A percentile compares a stretch with the other conserved stretches of the same genome.
Conservation (phyloP, 2,329 filamentous ascomycete species). For the Calonectria crousiana region DNA sequence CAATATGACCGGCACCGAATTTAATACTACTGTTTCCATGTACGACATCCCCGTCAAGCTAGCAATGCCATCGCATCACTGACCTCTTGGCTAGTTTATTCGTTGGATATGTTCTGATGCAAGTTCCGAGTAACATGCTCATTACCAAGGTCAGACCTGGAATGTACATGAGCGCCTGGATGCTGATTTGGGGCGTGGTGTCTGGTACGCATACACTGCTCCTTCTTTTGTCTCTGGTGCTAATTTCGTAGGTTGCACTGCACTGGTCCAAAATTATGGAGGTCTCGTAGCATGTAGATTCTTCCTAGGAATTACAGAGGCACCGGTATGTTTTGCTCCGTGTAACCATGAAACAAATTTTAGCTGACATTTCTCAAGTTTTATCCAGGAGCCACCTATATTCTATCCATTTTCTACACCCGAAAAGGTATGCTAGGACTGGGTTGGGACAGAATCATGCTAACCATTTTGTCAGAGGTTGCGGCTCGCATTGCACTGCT, state of each 20-base stretch:
- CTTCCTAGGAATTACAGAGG: constrained; percentile 55
- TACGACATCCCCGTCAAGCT: constrained; percentile 26
- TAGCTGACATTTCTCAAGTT: constrained; percentile 41
- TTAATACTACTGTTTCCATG: constrained; percentile 60
- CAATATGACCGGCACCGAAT: constrained; percentile 66
- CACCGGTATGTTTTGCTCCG: constrained; percentile 40
- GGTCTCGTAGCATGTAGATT: constrained; percentile 53
- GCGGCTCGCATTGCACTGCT: constrained; percentile 70
- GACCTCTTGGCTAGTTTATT: constrained; percentile 42
- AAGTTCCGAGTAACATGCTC: constrained; percentile 56
- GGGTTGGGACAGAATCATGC: accelerated
- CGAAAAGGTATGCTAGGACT: constrained; percentile 40
- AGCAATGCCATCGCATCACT: background rate
- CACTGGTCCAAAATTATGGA: constrained; percentile 49
- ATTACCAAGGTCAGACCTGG: constrained; percentile 56
- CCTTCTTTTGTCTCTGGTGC: background rate
- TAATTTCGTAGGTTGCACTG: constrained; percentile 46
- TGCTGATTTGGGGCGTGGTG: constrained; percentile 56
- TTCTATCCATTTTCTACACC: constrained; percentile 50
- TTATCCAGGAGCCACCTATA: constrained; percentile 54
- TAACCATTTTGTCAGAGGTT: constrained; percentile 65
- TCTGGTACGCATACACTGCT: constrained; percentile 40
- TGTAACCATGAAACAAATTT: background rate
- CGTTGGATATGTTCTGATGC: constrained; percentile 60
- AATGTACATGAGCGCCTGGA: constrained; percentile 57